These are phyloP conservation scores for Aureobasidium uvarum DNA, from an alignment of 2,329 filamentous ascomycete species.

Conservation along the genomic window DNA sequence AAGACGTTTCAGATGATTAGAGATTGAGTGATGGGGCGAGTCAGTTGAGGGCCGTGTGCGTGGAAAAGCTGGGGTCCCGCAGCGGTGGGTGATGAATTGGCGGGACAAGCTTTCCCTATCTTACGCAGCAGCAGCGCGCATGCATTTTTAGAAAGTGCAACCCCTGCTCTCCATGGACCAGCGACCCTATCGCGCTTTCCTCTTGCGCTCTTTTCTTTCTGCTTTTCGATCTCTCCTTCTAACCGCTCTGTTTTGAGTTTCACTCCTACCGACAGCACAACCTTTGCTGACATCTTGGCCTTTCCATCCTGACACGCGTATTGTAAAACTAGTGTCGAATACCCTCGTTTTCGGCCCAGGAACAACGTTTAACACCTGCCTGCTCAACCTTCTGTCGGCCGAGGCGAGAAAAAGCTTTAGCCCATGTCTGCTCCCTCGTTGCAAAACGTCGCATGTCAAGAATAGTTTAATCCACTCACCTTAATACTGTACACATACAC, in stretches of 20 bases:
- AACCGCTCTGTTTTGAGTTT: not conserved
- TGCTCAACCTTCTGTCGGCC: constrained; percentile 5
- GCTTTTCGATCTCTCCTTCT: not conserved
- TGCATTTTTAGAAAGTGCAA: constrained; percentile 16
- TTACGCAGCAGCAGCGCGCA: constrained; percentile 12
- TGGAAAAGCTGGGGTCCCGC: constrained; percentile 3
- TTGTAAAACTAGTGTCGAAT: constrained; percentile 21
- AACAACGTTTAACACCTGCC: constrained; percentile 1
- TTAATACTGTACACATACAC: constrained; percentile 16
- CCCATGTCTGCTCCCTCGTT: constrained; percentile 4
- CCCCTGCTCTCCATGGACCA: constrained; percentile 3
- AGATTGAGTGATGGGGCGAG: not conserved
- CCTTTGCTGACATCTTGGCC: not conserved
- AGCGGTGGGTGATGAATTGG: not conserved
- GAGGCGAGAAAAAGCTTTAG: constrained; percentile 5
- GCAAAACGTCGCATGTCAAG: constrained; percentile 3
- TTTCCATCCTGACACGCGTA: constrained; percentile 14
- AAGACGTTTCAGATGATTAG: constrained; percentile 9
- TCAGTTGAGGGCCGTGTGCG: constrained; percentile 7
- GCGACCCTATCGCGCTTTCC: not conserved
- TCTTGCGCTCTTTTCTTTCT: not conserved
- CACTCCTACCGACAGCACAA: not conserved
- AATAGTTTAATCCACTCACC: constrained; percentile 7
- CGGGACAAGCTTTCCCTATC: constrained; percentile 24
- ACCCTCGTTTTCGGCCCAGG: constrained; percentile 11